These are phyloP conservation scores for Lodderomyces margitis DNA, from an alignment of 1,139 yeast species.

Conservation along the genomic window DNA sequence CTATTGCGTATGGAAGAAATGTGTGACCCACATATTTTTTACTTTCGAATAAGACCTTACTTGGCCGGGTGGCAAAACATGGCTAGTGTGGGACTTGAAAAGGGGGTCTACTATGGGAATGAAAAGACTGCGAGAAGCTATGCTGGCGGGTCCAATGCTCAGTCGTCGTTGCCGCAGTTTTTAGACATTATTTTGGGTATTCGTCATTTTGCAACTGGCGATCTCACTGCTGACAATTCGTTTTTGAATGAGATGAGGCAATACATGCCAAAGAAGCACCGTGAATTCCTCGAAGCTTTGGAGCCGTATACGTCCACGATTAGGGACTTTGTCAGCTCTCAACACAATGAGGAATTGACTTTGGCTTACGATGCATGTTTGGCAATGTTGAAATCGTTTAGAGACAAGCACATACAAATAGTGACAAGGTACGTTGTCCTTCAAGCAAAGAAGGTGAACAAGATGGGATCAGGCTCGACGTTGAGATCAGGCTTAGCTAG, in stretches of 20 bases:
- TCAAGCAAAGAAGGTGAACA: slow-evolving; percentile 61
- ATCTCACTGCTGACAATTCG: slow-evolving; percentile 40
- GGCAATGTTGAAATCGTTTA: slow-evolving; percentile 82
- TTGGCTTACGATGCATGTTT: slow-evolving; percentile 85
- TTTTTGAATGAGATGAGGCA: slow-evolving; percentile 81
- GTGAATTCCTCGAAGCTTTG: slow-evolving; percentile 64
- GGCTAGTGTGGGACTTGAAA: slow-evolving; percentile 78
- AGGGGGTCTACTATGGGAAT: slow-evolving; percentile 78
- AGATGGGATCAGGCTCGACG: slow-evolving; percentile 53
- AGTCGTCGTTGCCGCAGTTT: slow-evolving; percentile 83
- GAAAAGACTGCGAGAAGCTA: slow-evolving; percentile 57
- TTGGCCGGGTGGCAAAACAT: slow-evolving; percentile 94
- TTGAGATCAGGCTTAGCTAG: slow-evolving; percentile 63
- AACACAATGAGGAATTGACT: slow-evolving; percentile 55
- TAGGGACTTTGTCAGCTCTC: slow-evolving; percentile 44
- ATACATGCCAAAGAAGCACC: slow-evolving; percentile 88
- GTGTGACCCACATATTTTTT: slow-evolving; percentile 93
- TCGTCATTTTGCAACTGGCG: slow-evolving; percentile 77
- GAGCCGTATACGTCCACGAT: slow-evolving; percentile 52
- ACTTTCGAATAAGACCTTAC: slow-evolving; percentile 81
- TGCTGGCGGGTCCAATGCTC: slow-evolving; percentile 95
- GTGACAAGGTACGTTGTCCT: slow-evolving; percentile 83
- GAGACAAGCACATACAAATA: slow-evolving; percentile 91
- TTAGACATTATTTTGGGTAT: slow-evolving; percentile 75
- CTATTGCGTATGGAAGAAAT: slow-evolving; percentile 85